phyloP scores from a whole-genome alignment of 768 basidiomycete genomes.

The Butyriboletus loyo region DNA sequence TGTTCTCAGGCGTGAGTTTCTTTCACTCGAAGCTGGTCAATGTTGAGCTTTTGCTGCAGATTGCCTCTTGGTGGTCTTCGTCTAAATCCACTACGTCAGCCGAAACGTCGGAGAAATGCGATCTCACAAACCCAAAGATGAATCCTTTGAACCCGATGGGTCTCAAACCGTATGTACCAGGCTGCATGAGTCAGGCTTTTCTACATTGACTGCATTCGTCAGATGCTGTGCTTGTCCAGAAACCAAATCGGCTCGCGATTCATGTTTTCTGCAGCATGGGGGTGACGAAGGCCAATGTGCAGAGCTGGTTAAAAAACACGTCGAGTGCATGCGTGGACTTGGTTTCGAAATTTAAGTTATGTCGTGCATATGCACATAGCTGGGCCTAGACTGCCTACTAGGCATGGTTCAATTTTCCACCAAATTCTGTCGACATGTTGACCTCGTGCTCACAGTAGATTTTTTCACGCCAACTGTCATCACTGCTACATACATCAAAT shows the following conservation, averaged over 20 bases:
- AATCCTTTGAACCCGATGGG: conserved; percentile 93
- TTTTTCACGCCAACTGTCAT: neutral
- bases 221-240: conserved; percentile 97
- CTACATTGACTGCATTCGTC: conserved; percentile 1
- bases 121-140: conserved; percentile 72
- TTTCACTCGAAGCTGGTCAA: neutral
- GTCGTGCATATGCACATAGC: neutral
- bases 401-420: neutral
- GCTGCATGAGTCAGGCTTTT: neutral
- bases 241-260: conserved; percentile 88
- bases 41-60: conserved; percentile 27
- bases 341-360: conserved; percentile 75
- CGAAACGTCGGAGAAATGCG: conserved; percentile 44
- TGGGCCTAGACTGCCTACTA: neutral
- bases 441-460: neutral
- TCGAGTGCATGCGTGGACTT: conserved; percentile 86
- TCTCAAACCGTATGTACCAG: conserved; percentile 79
- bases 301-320: conserved; percentile 73
- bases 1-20: conserved; percentile 42
- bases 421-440: neutral
- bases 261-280: conserved; percentile 79
- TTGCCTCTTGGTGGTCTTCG: conserved; percentile 57
- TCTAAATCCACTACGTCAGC: conserved; percentile 26
- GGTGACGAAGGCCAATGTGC: conserved; percentile 78
- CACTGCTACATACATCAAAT: neutral